Base-by-base conservation (phyloP, 2,329 filamentous ascomycete genomes). In the Stemphylium vesicarium region DNA sequence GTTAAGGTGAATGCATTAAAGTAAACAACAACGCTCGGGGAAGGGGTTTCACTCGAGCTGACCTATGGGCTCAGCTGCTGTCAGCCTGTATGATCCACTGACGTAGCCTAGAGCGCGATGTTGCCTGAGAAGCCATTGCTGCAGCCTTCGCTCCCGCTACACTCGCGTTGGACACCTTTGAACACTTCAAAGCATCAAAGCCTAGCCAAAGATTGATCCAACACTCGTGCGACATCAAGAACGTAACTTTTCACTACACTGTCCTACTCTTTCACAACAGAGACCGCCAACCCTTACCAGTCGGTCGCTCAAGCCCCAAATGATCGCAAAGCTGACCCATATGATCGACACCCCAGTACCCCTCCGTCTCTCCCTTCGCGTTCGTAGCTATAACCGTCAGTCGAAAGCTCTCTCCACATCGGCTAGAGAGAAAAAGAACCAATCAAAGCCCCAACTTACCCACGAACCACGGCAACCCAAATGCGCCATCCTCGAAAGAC, bases 291-390 rank as follows among this genome's bases (percentile, higher is more conserved):
- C 70, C 75, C 41, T 63, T 75, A 8, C 68, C 65, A 33, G 57
- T 41, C 4, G 71, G 70, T 36, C 69, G 72, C 35, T 85, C 79
- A 52, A 87, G 60, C 1, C 78, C 82, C 53, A 87, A 60, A 67
- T 82, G 81, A 51, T 82, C 78, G 36, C 77, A 75, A 3, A 87
- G 74, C 64, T 82, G 80, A 1, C 81, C 84, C 38, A 88, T 60
- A 70, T 86, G 84, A 74, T 87, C 85, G 12, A 87, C 80, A 0
- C 85, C 85, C 82, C 83, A 88, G 62, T 83, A 87, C 0, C 72
- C 72, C 59, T 86, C 83, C 33, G 69, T 84, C 64, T 82, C 71
- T 0, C 84, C 84, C 45, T 82, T 73, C 6, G 69, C 46, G 68
- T 86, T 84, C 43, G 79, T 84, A 48, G 83, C 85, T 70, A 77